Evolutionary conservation across 306 rosid genomes (phyloP).

Genomic region (Ochetophila trinervis): DNA sequence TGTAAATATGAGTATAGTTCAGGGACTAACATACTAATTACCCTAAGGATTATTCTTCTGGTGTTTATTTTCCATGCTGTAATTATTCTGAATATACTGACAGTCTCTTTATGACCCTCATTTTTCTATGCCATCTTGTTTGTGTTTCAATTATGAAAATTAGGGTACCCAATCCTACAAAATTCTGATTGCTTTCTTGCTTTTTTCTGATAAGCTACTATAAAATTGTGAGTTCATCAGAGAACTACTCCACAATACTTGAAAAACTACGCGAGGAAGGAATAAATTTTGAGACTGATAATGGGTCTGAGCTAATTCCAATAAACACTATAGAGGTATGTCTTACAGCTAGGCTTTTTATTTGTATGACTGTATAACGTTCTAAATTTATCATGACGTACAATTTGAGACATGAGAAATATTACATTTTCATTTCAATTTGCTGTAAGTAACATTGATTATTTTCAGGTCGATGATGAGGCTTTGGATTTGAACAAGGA

Average conservation of each 20-base stretch:
- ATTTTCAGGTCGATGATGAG: conserved; percentile 83
- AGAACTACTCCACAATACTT: conserved; percentile 64
- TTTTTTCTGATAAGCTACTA: conserved; percentile 57
- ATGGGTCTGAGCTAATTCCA: conserved; percentile 91
- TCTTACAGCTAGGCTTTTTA: conserved; percentile 14
- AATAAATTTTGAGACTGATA: conserved; percentile 78
- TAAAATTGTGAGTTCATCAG: conserved; percentile 78
- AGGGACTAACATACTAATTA: no score
- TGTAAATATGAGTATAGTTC: no score
- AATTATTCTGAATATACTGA: not conserved
- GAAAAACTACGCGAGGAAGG: conserved; percentile 72
- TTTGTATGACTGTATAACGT: not conserved
- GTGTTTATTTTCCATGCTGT: not conserved
- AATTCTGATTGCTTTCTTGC: conserved; percentile 28
- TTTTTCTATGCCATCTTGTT: not conserved
- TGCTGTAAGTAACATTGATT: conserved; percentile 10
- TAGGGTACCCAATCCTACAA: not conserved
- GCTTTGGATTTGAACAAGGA: conserved; percentile 89
- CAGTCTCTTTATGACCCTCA: not conserved
- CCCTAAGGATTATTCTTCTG: conserved; percentile 13
- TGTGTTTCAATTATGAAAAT: not conserved
- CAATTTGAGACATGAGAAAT: not conserved
- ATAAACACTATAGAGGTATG: conserved; percentile 63
- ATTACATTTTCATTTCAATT: not conserved
- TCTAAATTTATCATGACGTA: not conserved